A percentile compares a stretch with the other conserved stretches of the same genome.
These are phyloP conservation scores for Trichocladium uniseriatum DNA, from an alignment of 495 filamentous ascomycete species.

Conservation along the genomic window DNA sequence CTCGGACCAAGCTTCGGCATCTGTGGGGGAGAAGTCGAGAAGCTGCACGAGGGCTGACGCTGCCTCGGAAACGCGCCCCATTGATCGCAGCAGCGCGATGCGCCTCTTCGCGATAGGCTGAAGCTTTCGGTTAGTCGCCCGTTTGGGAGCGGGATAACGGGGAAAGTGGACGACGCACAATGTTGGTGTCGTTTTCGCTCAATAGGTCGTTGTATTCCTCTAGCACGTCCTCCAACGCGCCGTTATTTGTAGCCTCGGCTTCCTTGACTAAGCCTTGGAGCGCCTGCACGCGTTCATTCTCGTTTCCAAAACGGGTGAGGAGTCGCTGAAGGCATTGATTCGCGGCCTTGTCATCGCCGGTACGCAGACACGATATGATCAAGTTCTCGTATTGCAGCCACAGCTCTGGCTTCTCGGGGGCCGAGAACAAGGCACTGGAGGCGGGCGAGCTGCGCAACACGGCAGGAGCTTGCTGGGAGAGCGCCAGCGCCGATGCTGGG, in stretches of 20 bases:
- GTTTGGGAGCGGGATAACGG: not conserved
- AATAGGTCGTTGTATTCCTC: conserved; percentile 69
- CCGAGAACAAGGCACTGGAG: conserved; percentile 43
- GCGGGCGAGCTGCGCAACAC: conserved; percentile 49
- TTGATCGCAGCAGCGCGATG: conserved; percentile 65
- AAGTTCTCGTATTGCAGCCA: conserved; percentile 83
- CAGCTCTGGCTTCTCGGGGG: conserved; percentile 61
- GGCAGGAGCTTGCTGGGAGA: conserved; percentile 68
- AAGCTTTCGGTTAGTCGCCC: conserved; percentile 14
- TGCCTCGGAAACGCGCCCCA: conserved; percentile 60
- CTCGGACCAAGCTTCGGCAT: conserved; percentile 92
- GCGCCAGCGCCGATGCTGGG: conserved; percentile 48
- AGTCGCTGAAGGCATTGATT: conserved; percentile 63
- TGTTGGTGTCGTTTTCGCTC: conserved; percentile 65
- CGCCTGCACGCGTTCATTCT: conserved; percentile 76
- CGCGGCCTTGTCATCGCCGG: conserved; percentile 72
- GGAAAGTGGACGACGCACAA: conserved; percentile 44
- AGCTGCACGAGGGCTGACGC: conserved; percentile 63
- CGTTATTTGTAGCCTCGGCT: conserved; percentile 58
- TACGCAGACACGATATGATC: conserved; percentile 72
- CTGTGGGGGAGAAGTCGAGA: conserved; percentile 75
- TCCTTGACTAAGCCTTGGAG: conserved; percentile 77
- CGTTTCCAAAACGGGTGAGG: conserved; percentile 65
- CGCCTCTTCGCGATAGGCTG: conserved; percentile 82
- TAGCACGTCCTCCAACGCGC: conserved; percentile 56